These are phyloP conservation scores for Gastroboletus turbinatus DNA, from an alignment of 1,284 basidiomycete species.

Conservation along the genomic window DNA sequence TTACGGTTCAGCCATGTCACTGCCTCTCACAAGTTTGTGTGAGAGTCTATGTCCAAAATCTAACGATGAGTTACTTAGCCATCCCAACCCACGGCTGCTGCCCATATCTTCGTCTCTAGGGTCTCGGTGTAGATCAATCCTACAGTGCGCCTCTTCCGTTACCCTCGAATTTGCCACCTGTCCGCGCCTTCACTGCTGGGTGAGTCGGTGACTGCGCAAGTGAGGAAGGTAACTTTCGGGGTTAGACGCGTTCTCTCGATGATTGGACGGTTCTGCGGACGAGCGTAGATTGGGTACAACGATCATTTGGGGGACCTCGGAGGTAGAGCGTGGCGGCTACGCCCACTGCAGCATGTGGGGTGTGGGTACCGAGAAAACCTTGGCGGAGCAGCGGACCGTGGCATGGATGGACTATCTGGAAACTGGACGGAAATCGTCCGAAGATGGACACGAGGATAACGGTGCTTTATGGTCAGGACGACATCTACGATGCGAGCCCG, in stretches of 20 bases:
- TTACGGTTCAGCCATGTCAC: too few species aligned
- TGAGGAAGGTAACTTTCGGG: not conserved
- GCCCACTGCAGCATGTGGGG: too few species aligned
- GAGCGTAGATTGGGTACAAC: not conserved
- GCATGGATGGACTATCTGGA: too few species aligned
- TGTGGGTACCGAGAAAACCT: too few species aligned
- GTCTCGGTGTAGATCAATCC: not conserved
- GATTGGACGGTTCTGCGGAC: not conserved
- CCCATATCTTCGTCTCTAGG: not conserved
- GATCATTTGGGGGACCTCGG: too few species aligned
- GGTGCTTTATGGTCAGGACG: not conserved
- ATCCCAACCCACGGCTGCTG: not conserved
- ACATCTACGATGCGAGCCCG: not conserved
- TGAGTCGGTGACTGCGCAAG: too few species aligned
- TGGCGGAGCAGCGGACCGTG: too few species aligned
- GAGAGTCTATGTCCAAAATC: not conserved
- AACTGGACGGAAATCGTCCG: too few species aligned
- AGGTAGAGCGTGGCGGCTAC: too few species aligned
- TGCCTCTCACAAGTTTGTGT: not conserved
- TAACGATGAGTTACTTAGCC: not conserved
- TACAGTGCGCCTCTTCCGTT: not conserved
- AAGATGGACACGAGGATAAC: too few species aligned
- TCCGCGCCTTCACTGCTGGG: not conserved
- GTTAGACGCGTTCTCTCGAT: not conserved
- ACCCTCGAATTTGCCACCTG: not conserved